Percentiles rank a stretch among this genome's conserved stretches.
phyloP scores from a whole-genome alignment of 176 grass and related monocot species.

The Juncus effusus region DNA sequence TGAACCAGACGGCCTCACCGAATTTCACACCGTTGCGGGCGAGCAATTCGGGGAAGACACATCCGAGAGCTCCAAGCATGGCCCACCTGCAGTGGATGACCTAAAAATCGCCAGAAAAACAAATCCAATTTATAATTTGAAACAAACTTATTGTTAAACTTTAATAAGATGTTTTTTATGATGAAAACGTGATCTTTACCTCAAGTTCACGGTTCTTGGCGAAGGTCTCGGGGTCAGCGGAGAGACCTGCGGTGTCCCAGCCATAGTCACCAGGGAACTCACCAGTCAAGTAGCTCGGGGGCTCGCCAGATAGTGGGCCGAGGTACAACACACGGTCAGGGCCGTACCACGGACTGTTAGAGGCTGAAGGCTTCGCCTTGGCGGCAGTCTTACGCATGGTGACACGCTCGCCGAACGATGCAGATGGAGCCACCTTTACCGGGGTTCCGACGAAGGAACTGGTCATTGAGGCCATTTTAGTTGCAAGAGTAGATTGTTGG shows the following conservation, averaged over 20 bases:
- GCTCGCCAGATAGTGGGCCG: slow-evolving; percentile 22
- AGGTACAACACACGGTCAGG: slow-evolving; percentile 28
- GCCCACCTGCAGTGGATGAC: slow-evolving; percentile 28
- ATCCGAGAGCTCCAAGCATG: slow-evolving; percentile 27
- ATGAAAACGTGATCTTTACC: slow-evolving; percentile 10
- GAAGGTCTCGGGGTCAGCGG: slow-evolving; percentile 28
- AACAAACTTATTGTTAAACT: neutral
- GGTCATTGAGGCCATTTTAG: slow-evolving; percentile 22
- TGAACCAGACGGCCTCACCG: slow-evolving; percentile 28
- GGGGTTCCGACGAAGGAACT: slow-evolving; percentile 6
- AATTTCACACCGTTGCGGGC: slow-evolving; percentile 30
- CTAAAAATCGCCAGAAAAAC: slow-evolving; percentile 2
- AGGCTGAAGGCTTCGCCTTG: neutral
- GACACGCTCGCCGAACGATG: neutral
- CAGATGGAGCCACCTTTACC: slow-evolving; percentile 16
- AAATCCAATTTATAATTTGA: neutral
- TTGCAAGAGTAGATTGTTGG: slow-evolving; percentile 4
- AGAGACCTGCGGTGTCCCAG: slow-evolving; percentile 28
- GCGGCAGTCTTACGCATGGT: slow-evolving; percentile 6
- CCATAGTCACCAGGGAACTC: slow-evolving; percentile 30
- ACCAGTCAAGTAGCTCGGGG: slow-evolving; percentile 30
- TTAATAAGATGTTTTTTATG: too few relatives aligned
- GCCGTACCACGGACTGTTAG: slow-evolving; percentile 24
- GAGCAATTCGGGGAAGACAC: slow-evolving; percentile 29
- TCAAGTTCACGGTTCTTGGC: slow-evolving; percentile 29